phyloP scores from a whole-genome alignment of 2,329 filamentous ascomycete genomes.

The Colletotrichum spinosum region DNA sequence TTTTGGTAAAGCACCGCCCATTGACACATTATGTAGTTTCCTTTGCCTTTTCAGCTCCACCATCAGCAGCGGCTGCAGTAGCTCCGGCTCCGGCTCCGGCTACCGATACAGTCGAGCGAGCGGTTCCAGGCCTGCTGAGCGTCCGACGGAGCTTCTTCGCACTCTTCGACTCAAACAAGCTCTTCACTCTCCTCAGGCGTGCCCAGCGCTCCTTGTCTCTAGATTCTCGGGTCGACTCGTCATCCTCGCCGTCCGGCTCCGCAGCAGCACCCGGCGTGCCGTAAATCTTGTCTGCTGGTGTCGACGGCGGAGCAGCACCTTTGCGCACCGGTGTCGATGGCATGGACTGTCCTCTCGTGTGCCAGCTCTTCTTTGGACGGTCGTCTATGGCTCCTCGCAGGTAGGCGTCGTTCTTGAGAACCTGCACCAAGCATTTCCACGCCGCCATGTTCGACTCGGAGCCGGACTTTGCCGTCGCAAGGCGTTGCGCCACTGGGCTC shows the following conservation, averaged over 20 bases:
- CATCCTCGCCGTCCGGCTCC: constrained; percentile 50
- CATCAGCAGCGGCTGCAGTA: neutral
- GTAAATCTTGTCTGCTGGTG: constrained; percentile 24
- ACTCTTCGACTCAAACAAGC: constrained; percentile 75
- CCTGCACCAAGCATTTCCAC: constrained; percentile 66
- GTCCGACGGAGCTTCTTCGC: constrained; percentile 62
- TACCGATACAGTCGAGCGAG: constrained; percentile 45
- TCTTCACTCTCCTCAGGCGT: constrained; percentile 77
- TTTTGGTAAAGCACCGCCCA: too few relatives aligned
- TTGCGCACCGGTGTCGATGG: constrained; percentile 34
- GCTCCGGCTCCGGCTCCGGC: neutral
- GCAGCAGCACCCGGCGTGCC: constrained; percentile 38
- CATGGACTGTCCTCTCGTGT: constrained; percentile 28
- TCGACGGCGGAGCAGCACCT: constrained; percentile 29
- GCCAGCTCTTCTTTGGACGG: constrained; percentile 38
- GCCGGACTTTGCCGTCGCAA: constrained; percentile 46
- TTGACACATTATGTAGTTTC: too few relatives aligned
- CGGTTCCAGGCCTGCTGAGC: constrained; percentile 56
- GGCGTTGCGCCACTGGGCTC: constrained; percentile 70
- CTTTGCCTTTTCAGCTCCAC: too few relatives aligned
- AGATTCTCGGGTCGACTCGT: constrained; percentile 59
- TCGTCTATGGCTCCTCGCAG: constrained; percentile 50
- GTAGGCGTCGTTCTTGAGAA: constrained; percentile 69
- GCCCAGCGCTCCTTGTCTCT: constrained; percentile 82
- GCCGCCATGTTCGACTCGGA: constrained; percentile 56